A percentile compares a stretch with the other conserved stretches of the same genome.
These are phyloP conservation scores for Gliomastix tumulicola DNA, from an alignment of 2,329 filamentous ascomycete genomes.

Conservation along the genomic window DNA sequence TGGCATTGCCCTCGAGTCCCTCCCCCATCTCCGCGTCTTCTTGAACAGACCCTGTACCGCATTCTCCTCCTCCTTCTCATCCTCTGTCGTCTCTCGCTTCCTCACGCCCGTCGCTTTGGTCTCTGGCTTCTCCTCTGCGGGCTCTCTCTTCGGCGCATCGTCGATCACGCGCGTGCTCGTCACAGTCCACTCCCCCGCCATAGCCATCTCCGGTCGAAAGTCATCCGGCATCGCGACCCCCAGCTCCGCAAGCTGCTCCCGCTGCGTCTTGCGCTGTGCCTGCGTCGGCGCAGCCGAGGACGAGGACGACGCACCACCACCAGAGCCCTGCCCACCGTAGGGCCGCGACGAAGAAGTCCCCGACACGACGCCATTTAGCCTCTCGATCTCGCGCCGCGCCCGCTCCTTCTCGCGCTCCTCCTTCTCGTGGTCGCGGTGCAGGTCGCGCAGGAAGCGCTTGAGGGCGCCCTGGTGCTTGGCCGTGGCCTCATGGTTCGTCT, in stretches of 20 bases:
- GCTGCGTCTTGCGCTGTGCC: slow-evolving; percentile 71
- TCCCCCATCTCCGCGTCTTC: slow-evolving; percentile 48
- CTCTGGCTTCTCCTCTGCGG: slow-evolving; percentile 32
- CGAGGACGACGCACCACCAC: background rate
- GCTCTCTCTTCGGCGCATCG: slow-evolving; percentile 28
- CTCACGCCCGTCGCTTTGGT: slow-evolving; percentile 48
- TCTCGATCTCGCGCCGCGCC: slow-evolving; percentile 77
- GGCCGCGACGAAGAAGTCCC: slow-evolving; percentile 22
- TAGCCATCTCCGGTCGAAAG: slow-evolving; percentile 72
- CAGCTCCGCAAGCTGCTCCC: slow-evolving; percentile 81
- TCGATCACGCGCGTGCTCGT: slow-evolving; percentile 55
- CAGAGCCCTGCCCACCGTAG: background rate
- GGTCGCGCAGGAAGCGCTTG: slow-evolving; percentile 81
- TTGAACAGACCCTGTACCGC: slow-evolving; percentile 54
- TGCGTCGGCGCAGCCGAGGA: slow-evolving; percentile 23
- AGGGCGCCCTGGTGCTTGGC: slow-evolving; percentile 77
- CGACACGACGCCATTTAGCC: slow-evolving; percentile 71
- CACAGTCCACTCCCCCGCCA: slow-evolving; percentile 83
- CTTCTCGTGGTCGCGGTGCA: slow-evolving; percentile 78
- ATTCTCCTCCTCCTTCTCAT: slow-evolving; percentile 54
- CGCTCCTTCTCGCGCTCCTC: slow-evolving; percentile 75
- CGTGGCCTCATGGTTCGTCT: slow-evolving; percentile 81
- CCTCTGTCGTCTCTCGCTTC: slow-evolving; percentile 55
- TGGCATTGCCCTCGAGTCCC: slow-evolving; percentile 41
- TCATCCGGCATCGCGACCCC: slow-evolving; percentile 79